Conservation (phyloP, 768 basidiomycete species). For the Leucocoprinus sp. region DNA sequence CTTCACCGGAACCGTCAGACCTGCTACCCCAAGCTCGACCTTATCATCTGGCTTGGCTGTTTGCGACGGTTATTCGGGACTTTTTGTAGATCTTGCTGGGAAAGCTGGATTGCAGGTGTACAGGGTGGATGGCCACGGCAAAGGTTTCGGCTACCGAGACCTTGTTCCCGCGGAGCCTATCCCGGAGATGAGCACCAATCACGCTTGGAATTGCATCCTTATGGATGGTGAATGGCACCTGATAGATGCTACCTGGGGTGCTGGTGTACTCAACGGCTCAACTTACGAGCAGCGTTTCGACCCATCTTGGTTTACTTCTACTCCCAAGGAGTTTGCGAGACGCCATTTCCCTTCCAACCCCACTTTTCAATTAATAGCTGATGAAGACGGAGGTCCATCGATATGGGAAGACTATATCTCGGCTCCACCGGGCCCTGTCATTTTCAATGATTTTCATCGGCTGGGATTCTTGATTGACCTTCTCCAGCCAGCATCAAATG, state of each 20-base stretch:
- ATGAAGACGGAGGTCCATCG: constrained; percentile 28
- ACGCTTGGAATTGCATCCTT: constrained; percentile 41
- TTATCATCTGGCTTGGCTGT: constrained; percentile 37
- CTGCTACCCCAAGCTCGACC: constrained; percentile 29
- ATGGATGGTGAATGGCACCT: constrained; percentile 39
- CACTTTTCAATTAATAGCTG: constrained; percentile 31
- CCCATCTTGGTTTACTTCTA: constrained; percentile 34
- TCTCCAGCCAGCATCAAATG: constrained; percentile 26
- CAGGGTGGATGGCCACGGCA: constrained; percentile 38
- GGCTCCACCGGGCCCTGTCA: constrained; percentile 28
- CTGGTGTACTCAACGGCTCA: constrained; percentile 30
- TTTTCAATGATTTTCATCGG: constrained; percentile 29
- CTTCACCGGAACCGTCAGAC: constrained; percentile 32
- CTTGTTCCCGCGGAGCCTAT: constrained; percentile 23
- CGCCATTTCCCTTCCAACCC: constrained; percentile 38
- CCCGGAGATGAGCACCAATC: constrained; percentile 31
- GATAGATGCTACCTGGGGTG: constrained; percentile 42
- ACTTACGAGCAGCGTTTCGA: constrained; percentile 28
- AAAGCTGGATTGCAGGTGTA: constrained; percentile 30
- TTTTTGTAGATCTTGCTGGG: constrained; percentile 33
- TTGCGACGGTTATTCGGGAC: constrained; percentile 41
- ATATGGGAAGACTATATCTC: constrained; percentile 40
- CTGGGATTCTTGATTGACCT: constrained; percentile 23
- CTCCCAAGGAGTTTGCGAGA: constrained; percentile 33
- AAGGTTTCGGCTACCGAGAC: constrained; percentile 34